Base-by-base conservation (phyloP, 2,329 filamentous ascomycete genomes). In the Fonsecaea monophora region DNA sequence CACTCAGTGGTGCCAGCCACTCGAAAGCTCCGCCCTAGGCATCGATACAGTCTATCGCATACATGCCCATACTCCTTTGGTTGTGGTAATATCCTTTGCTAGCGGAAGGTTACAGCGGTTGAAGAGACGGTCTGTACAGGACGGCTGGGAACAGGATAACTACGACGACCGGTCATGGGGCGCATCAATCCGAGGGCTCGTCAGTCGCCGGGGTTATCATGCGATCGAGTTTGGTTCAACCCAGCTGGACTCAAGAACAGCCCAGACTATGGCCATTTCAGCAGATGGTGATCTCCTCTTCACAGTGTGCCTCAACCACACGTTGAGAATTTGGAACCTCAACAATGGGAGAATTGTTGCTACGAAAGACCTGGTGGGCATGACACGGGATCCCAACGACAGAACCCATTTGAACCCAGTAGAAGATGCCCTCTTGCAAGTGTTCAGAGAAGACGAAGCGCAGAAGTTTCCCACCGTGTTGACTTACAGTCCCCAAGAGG, bases 231-330 rank as follows among this genome's bases (percentile, higher is more conserved):
- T 78, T 70, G 73, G 80, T 64, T 78, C 78, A 63, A 77, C 75
- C 53, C 78, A 72, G 34, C 74, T 82, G 48, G 82, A 83, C 65
- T 69, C 76, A n/a, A 79, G 77, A 64, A 78, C 78, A 12, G 77
- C 80, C 42, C 80, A 80, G 71, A 77, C 80, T 35, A 81, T 83
- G 70, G 76, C 76, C 30, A 78, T 78, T 35, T 82, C 80, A 5
- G 79, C 81, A 8, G 80, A 83, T 63, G 78, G 81, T 62, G 79
- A 78, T 2, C 81, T 83, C 63, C 77, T 89, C 9, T 92, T 97
- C 73, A 94, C 94, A 0, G 87, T 97, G 57, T 95, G 91, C 70
- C 82, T 99, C 67, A 94, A 99, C 73, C 94, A 99, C 76, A 90
- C 89, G 10, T 81, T 99, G 75, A 89, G 93, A 74, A 89, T 95